Evolutionary conservation across 108 stramenopile species (phyloP), one percentile per base, ranked within the genome.

Genomic region (Chaetoceros tenuissimus): DNA sequence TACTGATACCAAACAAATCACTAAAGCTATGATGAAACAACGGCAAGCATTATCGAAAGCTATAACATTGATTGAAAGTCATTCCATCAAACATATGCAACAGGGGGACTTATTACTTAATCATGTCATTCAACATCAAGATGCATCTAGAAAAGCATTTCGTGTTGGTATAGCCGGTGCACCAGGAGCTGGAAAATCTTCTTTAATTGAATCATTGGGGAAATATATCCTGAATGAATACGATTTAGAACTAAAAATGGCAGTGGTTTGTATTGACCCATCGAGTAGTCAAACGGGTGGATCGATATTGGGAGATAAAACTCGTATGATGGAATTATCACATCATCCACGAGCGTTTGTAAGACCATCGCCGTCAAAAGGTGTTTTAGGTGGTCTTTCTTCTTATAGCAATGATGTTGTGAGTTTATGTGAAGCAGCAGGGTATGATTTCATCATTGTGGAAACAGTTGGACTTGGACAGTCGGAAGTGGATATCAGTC

Each of bases 391-490:
- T 13, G 98, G 98, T 24, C 57, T 99, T 26, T 78, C 92, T 18
- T 74, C 87, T 16, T 85, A 96, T 72, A 99, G 96, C 10, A 72
- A 91, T 53, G 97, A 97, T 59, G 96, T 95, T 31, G 91, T 96
- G 19, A 74, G 82, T 28, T 84, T 98, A 0, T 95, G 94, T 62
- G 78, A 91, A 46, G 72, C 79, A 16, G 96, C 96, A 1, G 84
- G 81, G 2, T 96, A 92, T 67, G 78, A 95, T 30, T 55, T 93
- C 8, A 78, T 96, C n/a, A 62, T 99, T 25, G 81, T 99, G 8
- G 98, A 99, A 69, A 96, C 94, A 16, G 98, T 99, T 16, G 98
- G 98, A 3, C 68, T 98, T 18, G 98, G 98, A 22, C 96, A 99
- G 65, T 84, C 79, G 13, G 98, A 99, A 73, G 81, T 97, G 3